These are phyloP conservation scores for Apiospora aurea DNA, from an alignment of 2,329 filamentous ascomycete genomes.

Conservation along the genomic window DNA sequence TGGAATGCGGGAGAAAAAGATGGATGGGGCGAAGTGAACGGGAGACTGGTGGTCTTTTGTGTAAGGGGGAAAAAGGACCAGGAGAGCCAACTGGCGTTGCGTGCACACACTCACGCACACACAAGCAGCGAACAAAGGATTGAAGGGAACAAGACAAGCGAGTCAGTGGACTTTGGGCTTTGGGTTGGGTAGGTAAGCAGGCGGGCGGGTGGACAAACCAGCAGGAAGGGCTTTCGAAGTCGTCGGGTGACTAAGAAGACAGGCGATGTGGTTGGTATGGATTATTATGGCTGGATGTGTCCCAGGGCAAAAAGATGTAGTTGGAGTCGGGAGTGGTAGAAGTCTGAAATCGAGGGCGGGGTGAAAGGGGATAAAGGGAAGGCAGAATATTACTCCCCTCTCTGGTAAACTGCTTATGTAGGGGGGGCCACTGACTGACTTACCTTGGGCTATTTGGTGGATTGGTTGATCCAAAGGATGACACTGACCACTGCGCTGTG, in stretches of 20 bases:
- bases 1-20: slow-evolving; percentile 38
- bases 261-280: slow-evolving; percentile 25
- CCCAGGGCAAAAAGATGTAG: slow-evolving; percentile 8
- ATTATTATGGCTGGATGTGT: slow-evolving; percentile 6
- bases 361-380: slow-evolving; percentile 16
- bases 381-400: slow-evolving; percentile 16
- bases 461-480: background rate
- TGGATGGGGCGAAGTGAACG: slow-evolving; percentile 25
- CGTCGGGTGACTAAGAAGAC: slow-evolving; percentile 21
- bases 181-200: slow-evolving; percentile 1
- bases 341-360: slow-evolving; percentile 19
- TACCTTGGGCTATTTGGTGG: slow-evolving; percentile 2
- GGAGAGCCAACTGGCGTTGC: slow-evolving; percentile 25
- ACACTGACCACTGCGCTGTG: slow-evolving; percentile 7
- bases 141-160: slow-evolving; percentile 9
- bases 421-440: background rate
- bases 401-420: slow-evolving; percentile 5
- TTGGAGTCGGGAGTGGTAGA: slow-evolving; percentile 26
- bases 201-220: slow-evolving; percentile 23
- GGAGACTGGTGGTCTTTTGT: slow-evolving; percentile 9
- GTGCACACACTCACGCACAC: slow-evolving; percentile 21
- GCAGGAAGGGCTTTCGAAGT: slow-evolving; percentile 16
- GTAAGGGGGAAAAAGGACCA: slow-evolving; percentile 24
- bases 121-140: background rate
- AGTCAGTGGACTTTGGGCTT: slow-evolving; percentile 18